Evolutionary conservation across 495 filamentous ascomycete genomes (phyloP).

Genomic region (Penicillium maclennaniae): DNA sequence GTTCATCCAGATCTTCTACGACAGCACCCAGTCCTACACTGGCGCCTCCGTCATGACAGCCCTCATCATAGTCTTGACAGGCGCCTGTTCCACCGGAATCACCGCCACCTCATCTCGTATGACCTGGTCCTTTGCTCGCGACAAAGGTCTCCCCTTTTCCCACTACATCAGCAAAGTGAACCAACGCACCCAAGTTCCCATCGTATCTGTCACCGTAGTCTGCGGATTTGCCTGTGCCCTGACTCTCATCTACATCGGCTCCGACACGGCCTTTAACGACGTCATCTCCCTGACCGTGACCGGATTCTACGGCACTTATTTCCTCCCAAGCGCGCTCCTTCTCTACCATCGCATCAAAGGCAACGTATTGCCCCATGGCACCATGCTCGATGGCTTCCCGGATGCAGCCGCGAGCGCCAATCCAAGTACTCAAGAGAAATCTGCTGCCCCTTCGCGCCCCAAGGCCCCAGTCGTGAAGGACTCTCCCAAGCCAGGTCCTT

Average conservation of each 20-base stretch:
- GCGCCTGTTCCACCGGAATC: constrained; percentile 31
- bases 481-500: constrained; percentile 1
- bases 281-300: constrained; percentile 43
- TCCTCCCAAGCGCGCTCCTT: constrained; percentile 37
- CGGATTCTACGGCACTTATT: constrained; percentile 40
- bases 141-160: constrained; percentile 44
- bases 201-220: constrained; percentile 34
- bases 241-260: constrained; percentile 49
- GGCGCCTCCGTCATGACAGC: constrained; percentile 26
- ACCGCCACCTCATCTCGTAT: constrained; percentile 49
- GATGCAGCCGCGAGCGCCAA: constrained; percentile 10
- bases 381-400: constrained; percentile 20
- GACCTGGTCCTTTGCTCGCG: constrained; percentile 51
- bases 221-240: constrained; percentile 37
- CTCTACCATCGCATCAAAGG: constrained; percentile 36
- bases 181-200: constrained; percentile 28
- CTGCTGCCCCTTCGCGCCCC: constrained; percentile 10
- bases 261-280: constrained; percentile 44
- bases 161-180: constrained; percentile 30
- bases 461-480: constrained; percentile 12
- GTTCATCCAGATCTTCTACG: constrained; percentile 45
- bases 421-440: constrained; percentile 12
- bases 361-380: constrained; percentile 25
- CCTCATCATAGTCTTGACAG: constrained; percentile 34
- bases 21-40: constrained; percentile 14